Base-by-base conservation (phyloP, 2,329 filamentous ascomycete genomes). In the Nannizziopsis barbatae region DNA sequence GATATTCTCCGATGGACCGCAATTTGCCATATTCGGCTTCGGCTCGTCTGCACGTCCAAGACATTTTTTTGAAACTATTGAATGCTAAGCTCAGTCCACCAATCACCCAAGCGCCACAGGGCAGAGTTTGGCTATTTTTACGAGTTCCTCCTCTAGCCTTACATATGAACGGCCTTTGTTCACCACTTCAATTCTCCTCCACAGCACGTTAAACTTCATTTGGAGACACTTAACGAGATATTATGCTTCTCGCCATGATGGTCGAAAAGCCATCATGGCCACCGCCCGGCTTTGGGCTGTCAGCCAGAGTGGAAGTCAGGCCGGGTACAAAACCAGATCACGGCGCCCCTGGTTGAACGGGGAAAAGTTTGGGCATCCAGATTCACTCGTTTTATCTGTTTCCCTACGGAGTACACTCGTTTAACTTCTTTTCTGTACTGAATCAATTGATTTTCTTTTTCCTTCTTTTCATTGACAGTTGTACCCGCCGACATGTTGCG, bases 221-320 rank as follows among this genome's bases (percentile, higher is more conserved):
- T 30, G 42, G 42, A 37, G 42, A 36, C 17, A 27, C 10, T 45
- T 45, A 45, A 45, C 42, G 42, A 45, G 42, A 37, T 36, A 8
- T 14, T 14, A 37, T 12, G n/a, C 6, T 37, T 14, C 35, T 14
- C 35, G 35, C 3, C 22, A 27, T 27, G 22, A 7, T 27, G 7
- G 22, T 7, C 7, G 7, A 27, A 27, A 27, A 27, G 22, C 22
- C 22, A 27, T 27, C 22, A 27, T 27, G 22, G 22, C 22, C 22
- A 27, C 22, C 22, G 7, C 22, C 22, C 22, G 22, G 22, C 22
- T 27, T 27, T 27, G 22, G 22, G 22, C 22, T 3, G 3, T 27
- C 22, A 27, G 22, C 22, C 22, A 27, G 22, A 3, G 22, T 4
- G 35, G 2, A 15, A 17, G 35, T 15, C 6, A 37, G 14, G 12